phyloP scores from a whole-genome alignment of 495 filamentous ascomycete species.

The Penicillium cinerascens region DNA sequence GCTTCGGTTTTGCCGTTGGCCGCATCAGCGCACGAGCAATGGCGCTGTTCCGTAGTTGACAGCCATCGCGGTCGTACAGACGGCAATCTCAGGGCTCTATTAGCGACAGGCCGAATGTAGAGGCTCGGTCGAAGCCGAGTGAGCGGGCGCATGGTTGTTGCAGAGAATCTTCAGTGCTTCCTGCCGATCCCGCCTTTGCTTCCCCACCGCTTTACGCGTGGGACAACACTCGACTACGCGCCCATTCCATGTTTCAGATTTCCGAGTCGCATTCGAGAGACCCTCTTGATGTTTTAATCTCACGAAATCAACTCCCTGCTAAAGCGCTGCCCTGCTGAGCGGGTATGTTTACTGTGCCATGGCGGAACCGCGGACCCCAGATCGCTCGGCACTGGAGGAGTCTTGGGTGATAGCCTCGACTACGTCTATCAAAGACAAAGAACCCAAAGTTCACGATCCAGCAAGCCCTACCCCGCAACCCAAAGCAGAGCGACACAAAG shows the following conservation, averaged over 20 bases:
- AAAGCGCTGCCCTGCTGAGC: neutral
- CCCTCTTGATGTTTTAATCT: neutral
- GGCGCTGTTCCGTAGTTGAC: conserved; percentile 28
- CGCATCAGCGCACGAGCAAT: conserved; percentile 40
- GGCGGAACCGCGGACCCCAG: conserved; percentile 22
- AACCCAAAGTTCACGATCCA: conserved; percentile 1
- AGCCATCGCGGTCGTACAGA: conserved; percentile 28
- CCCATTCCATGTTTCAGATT: neutral
- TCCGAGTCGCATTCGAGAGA: neutral
- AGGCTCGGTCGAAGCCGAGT: conserved; percentile 20
- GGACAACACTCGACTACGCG: conserved; percentile 1
- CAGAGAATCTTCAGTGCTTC: conserved; percentile 14
- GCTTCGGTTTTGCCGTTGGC: conserved; percentile 19
- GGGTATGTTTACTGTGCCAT: conserved; percentile 24
- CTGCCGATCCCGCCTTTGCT: conserved; percentile 16
- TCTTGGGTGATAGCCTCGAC: conserved; percentile 40
- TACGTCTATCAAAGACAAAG: conserved; percentile 10
- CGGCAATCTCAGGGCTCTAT: conserved; percentile 1
- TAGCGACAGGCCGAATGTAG: conserved; percentile 5
- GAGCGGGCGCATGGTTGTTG: conserved; percentile 28
- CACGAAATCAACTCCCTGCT: neutral
- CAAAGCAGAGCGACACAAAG: conserved; percentile 7
- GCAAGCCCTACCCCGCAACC: conserved; percentile 3
- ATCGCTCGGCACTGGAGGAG: conserved; percentile 32
- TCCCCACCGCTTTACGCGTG: conserved; percentile 26